Conservation (phyloP, 345 rosid species). For the Corchorus olitorius region DNA sequence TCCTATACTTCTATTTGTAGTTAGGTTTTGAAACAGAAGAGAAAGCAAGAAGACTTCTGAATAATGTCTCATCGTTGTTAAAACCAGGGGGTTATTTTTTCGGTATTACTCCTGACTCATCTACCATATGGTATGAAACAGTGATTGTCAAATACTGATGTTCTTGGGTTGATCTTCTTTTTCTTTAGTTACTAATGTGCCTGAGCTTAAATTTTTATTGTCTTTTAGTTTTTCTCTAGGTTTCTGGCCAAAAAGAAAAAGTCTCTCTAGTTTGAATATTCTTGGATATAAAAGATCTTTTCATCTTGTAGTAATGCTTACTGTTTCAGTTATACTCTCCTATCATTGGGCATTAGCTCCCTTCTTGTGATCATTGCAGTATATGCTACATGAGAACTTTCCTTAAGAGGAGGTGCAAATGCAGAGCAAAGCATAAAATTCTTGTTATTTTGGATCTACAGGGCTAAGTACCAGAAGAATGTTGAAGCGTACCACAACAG, state of each 20-base stretch:
- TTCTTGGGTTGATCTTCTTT: constrained; percentile 12
- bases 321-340: not conserved
- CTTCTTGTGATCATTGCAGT: constrained; percentile 6
- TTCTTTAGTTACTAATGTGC: not conserved
- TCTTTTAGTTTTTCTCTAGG: constrained; percentile 14
- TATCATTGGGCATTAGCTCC: not conserved
- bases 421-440: not conserved
- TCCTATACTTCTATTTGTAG: constrained; percentile 40
- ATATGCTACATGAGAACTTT: not conserved
- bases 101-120: constrained; percentile 96
- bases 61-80: constrained; percentile 79
- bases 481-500: constrained; percentile 95
- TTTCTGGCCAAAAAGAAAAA: too few relatives aligned
- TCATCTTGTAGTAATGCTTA: not conserved
- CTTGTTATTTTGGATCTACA: constrained; percentile 31
- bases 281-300: not conserved
- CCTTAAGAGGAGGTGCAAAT: not conserved
- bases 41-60: constrained; percentile 79
- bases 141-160: constrained; percentile 14
- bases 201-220: not conserved
- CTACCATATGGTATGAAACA: constrained; percentile 92
- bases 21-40: constrained; percentile 91
- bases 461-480: constrained; percentile 99
- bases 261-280: too few relatives aligned
- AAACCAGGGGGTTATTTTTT: constrained; percentile 97